A percentile compares a stretch with the other conserved stretches of the same genome.
Conservation (phyloP, 1,284 basidiomycete genomes). For the Amylostereum areolatum region DNA sequence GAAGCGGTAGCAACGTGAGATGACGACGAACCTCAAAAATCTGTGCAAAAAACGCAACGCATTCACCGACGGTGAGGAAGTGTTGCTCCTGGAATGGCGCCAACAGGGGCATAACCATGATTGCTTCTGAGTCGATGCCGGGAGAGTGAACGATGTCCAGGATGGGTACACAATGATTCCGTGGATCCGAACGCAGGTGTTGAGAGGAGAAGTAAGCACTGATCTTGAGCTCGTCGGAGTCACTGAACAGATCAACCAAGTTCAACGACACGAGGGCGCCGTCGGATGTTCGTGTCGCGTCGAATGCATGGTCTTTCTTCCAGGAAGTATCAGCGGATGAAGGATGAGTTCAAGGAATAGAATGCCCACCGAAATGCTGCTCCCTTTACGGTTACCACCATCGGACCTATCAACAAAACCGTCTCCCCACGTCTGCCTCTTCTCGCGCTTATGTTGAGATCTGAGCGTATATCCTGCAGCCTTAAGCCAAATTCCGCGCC, state of each 20-base stretch:
- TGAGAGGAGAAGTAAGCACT: conserved; percentile 14
- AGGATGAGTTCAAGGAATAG: too few relatives aligned
- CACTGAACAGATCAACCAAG: not conserved
- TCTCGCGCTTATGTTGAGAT: too few relatives aligned
- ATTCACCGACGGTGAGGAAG: conserved; percentile 23
- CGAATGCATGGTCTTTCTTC: too few relatives aligned
- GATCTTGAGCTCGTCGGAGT: conserved; percentile 8
- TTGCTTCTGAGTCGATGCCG: conserved; percentile 1
- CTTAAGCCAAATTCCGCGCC: too few relatives aligned
- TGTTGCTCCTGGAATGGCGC: conserved; percentile 15
- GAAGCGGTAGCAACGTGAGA: not conserved
- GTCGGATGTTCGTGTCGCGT: not conserved
- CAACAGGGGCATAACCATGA: conserved; percentile 24
- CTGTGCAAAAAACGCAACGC: conserved; percentile 21
- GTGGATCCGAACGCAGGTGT: conserved; percentile 13
- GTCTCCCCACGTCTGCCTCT: too few relatives aligned
- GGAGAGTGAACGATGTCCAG: conserved; percentile 16
- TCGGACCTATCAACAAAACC: too few relatives aligned
- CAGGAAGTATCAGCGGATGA: too few relatives aligned
- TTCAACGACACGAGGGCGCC: not conserved
- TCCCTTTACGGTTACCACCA: too few relatives aligned
- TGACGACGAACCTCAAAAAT: conserved; percentile 19
- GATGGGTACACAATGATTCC: conserved; percentile 22
- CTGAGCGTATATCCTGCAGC: too few relatives aligned
- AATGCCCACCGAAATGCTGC: too few relatives aligned